Evolutionary conservation across 2,329 filamentous ascomycete species (phyloP).

Genomic region (Cercospora nicotianae): DNA sequence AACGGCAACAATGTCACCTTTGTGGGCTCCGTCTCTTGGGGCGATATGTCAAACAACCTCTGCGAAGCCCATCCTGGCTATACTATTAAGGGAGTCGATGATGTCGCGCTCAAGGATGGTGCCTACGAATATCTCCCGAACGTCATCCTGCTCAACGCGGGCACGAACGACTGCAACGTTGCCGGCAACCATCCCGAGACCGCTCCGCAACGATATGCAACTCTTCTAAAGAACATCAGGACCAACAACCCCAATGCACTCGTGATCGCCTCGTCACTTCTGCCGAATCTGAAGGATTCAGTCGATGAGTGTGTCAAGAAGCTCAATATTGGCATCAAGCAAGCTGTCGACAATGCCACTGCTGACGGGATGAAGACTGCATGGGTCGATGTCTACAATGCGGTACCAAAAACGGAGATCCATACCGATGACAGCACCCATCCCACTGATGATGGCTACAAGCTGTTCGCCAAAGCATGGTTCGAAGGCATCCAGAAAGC

Average conservation of each 20-base stretch:
- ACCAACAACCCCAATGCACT: background rate
- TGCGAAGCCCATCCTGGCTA: background rate
- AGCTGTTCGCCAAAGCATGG: background rate
- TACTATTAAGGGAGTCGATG: background rate
- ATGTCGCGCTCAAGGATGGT: background rate
- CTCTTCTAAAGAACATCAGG: background rate
- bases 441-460: background rate
- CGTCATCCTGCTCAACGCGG: background rate
- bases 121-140: background rate
- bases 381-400: slow-evolving; percentile 11
- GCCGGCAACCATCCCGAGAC: background rate
- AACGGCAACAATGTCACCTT: background rate
- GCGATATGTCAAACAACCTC: background rate
- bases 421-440: background rate
- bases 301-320: background rate
- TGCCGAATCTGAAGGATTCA: background rate
- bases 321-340: background rate
- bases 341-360: slow-evolving; percentile 7
- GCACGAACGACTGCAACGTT: background rate
- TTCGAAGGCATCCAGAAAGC: background rate
- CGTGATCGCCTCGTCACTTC: background rate
- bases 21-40: background rate
- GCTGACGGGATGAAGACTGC: slow-evolving; percentile 6
- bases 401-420: background rate
- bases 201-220: background rate